Conservation (phyloP, 2,329 filamentous ascomycete genomes). For the Cercospora berteroae region DNA sequence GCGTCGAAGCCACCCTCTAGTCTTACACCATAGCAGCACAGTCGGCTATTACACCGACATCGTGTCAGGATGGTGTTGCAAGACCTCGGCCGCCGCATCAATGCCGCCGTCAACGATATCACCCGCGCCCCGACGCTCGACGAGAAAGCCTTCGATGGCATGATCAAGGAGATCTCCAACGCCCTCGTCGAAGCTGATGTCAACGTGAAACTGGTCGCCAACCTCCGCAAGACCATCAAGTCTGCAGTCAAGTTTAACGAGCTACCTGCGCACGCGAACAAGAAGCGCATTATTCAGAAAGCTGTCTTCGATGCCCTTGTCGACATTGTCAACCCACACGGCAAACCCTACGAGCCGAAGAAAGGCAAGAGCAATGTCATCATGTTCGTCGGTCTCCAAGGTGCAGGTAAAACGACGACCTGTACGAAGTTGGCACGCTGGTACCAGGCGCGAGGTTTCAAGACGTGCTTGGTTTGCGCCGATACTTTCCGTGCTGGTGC, state of each 20-base stretch:
- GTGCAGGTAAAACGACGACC: conserved; percentile 95
- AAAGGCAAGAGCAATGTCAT: conserved; percentile 96
- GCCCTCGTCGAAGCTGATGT: conserved; percentile 96
- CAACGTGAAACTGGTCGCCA: conserved; percentile 88
- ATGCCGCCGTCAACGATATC: conserved; percentile 89
- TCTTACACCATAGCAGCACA: conserved; percentile 11
- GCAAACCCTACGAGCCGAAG: conserved; percentile 92
- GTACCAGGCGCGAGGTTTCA: conserved; percentile 92
- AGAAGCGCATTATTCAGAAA: conserved; percentile 97
- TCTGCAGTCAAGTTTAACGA: conserved; percentile 91
- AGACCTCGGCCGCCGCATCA: conserved; percentile 97
- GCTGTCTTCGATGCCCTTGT: conserved; percentile 96
- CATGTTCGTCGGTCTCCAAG: conserved; percentile 98
- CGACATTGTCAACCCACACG: conserved; percentile 90
- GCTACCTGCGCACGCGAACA: conserved; percentile 86
- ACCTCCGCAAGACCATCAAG: conserved; percentile 90
- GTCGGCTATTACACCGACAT: neutral
- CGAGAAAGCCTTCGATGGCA: conserved; percentile 96
- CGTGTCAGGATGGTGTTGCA: conserved; percentile 79
- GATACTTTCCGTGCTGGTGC: conserved; percentile 98
- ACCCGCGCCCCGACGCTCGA: conserved; percentile 90
- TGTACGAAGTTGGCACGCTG: conserved; percentile 95
- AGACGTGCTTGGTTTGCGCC: conserved; percentile 89
- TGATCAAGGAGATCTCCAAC: conserved; percentile 97
- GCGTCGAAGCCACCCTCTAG: conserved; percentile 6